Percentiles rank a stretch among this genome's conserved stretches.
Evolutionary conservation across 768 basidiomycete species (phyloP).

Genomic region (Scleroderma bovista): DNA sequence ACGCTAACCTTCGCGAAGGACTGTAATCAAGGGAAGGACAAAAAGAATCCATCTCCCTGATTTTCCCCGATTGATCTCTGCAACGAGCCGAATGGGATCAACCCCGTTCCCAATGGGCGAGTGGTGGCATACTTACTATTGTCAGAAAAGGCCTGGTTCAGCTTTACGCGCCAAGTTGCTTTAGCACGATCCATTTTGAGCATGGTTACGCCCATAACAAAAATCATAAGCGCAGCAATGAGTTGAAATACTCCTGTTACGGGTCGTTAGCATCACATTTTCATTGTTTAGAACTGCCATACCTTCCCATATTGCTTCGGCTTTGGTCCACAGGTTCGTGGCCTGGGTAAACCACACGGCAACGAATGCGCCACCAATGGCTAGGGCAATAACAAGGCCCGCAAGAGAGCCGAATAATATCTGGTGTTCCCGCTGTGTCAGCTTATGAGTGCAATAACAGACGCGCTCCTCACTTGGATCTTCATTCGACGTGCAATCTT

Average conservation of each 20-base stretch:
- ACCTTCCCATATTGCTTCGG: conserved; percentile 95
- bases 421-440: conserved; percentile 30
- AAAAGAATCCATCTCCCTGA: conserved; percentile 85
- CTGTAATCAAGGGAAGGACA: conserved; percentile 84
- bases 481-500: conserved; percentile 63
- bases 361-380: conserved; percentile 89
- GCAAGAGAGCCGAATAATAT: conserved; percentile 69
- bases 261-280: background rate
- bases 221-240: conserved; percentile 76
- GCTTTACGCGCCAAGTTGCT: conserved; percentile 91
- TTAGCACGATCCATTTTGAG: conserved; percentile 92
- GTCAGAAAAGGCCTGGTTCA: conserved; percentile 69
- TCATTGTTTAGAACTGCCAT: conserved; percentile 14
- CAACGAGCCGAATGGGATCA: background rate
- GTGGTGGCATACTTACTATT: conserved; percentile 35
- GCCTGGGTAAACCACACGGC: conserved; percentile 95
- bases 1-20: conserved; percentile 76
- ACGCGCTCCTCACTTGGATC: conserved; percentile 42
- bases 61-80: conserved; percentile 44
- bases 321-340: conserved; percentile 72
- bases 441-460: background rate
- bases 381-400: conserved; percentile 75
- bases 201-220: conserved; percentile 92
- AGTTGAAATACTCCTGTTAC: conserved; percentile 59
- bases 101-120: background rate